These are phyloP conservation scores for Papiliotrema nemorosa DNA, from an alignment of 1,284 basidiomycete genomes.

Conservation along the genomic window DNA sequence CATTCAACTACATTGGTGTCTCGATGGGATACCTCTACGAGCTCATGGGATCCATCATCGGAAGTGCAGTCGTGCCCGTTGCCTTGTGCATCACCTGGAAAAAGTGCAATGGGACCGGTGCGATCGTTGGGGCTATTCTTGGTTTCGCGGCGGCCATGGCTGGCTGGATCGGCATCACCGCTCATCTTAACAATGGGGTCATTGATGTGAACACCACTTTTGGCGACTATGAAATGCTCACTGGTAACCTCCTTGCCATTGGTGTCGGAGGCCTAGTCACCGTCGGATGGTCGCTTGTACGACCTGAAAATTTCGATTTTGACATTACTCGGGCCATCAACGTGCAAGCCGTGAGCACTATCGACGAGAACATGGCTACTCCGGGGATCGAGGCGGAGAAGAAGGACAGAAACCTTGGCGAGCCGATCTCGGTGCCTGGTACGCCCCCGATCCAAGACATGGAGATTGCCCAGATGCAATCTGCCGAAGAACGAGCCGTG, in stretches of 20 bases:
- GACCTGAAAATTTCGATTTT: constrained; percentile 78
- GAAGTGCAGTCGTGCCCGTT: constrained; percentile 80
- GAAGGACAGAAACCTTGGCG: no score
- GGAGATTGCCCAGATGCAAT: constrained; percentile 45
- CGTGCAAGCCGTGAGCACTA: constrained; percentile 27
- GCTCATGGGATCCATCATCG: constrained; percentile 56
- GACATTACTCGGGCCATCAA: constrained; percentile 73
- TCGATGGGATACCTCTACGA: constrained; percentile 85
- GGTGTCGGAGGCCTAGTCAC: constrained; percentile 75
- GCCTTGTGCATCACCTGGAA: constrained; percentile 76
- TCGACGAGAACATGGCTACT: not conserved
- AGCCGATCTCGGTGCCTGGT: constrained; percentile 4
- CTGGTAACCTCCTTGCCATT: constrained; percentile 83
- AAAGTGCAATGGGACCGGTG: constrained; percentile 78
- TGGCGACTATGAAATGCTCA: constrained; percentile 65
- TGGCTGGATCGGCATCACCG: constrained; percentile 79
- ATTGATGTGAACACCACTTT: constrained; percentile 64
- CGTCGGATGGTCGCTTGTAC: constrained; percentile 60
- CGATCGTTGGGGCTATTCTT: constrained; percentile 64
- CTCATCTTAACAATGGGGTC: constrained; percentile 62
- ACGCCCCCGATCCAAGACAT: constrained; percentile 10
- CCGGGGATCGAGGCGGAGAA: constrained; percentile 33
- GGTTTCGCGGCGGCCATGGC: constrained; percentile 71
- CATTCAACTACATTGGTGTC: constrained; percentile 85
- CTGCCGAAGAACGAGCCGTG: constrained; percentile 53